Conservation (phyloP, 129 eudicot genomes). For the Artemisia tridentata region DNA sequence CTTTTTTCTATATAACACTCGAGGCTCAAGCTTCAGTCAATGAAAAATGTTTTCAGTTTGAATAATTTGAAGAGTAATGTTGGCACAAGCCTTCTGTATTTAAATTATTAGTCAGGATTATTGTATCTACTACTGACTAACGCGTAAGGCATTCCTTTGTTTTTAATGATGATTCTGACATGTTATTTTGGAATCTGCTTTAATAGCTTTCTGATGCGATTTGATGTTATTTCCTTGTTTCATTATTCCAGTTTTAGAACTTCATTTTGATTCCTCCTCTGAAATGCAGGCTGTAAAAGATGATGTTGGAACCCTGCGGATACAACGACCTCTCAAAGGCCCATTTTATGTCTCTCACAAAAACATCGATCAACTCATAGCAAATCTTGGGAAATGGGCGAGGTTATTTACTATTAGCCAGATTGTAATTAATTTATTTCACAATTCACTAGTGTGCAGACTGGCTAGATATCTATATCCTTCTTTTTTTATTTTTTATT, state of each 20-base stretch:
- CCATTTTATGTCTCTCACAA: conserved; percentile 93
- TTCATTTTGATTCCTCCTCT: not conserved
- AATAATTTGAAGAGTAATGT: not conserved
- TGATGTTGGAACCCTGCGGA: conserved; percentile 86
- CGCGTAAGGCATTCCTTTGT: conserved; percentile 8
- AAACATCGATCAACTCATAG: conserved; percentile 88
- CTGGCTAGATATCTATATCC: no score
- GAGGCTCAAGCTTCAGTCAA: not conserved
- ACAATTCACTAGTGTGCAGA: not conserved
- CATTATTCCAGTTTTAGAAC: conserved; percentile 11
- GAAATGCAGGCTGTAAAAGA: conserved; percentile 84
- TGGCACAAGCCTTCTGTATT: not conserved
- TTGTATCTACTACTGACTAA: not conserved
- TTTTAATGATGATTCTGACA: not conserved
- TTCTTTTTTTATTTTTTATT: no score
- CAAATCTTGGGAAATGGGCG: conserved; percentile 95
- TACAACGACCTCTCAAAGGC: conserved; percentile 92
- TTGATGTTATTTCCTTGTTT: not conserved
- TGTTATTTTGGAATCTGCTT: not conserved
- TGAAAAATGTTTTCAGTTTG: not conserved
- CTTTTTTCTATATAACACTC: not conserved
- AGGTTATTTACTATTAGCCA: conserved; percentile 44
- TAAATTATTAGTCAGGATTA: not conserved
- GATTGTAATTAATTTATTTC: not conserved
- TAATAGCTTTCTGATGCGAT: conserved; percentile 7